phyloP scores from a whole-genome alignment of 768 basidiomycete genomes.

The Rossbeevera mucosa region DNA sequence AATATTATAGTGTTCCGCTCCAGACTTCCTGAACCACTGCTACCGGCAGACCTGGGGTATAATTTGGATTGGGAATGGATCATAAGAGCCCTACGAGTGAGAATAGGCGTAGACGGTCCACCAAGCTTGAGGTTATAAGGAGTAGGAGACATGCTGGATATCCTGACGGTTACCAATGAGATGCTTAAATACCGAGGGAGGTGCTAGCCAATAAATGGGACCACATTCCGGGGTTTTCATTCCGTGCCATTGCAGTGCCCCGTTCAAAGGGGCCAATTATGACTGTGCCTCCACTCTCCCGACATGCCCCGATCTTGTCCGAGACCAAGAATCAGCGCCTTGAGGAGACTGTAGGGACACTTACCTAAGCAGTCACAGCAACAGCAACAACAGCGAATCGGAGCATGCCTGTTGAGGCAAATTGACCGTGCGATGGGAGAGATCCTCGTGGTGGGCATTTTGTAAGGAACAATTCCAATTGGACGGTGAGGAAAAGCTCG shows the following conservation, averaged over 20 bases:
- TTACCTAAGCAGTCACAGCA: conserved; percentile 5
- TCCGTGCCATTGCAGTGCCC: conserved; percentile 17
- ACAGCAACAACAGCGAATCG: not conserved
- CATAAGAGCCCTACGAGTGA: not conserved
- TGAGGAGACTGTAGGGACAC: conserved; percentile 12
- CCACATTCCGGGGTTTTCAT: not conserved
- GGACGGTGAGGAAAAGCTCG: no score
- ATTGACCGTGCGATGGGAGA: not conserved
- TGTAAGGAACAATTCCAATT: no score
- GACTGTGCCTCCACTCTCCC: conserved; percentile 14
- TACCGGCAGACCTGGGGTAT: conserved; percentile 10
- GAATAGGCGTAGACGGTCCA: not conserved
- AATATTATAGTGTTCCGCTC: conserved; percentile 19
- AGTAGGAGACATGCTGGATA: conserved; percentile 10
- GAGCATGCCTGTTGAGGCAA: not conserved
- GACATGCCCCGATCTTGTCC: conserved; percentile 13
- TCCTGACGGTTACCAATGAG: not conserved
- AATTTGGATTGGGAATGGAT: conserved; percentile 6
- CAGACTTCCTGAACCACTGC: conserved; percentile 2
- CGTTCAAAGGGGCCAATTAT: conserved; percentile 15
- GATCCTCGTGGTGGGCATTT: no score
- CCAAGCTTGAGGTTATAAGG: not conserved
- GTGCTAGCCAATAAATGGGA: conserved; percentile 5
- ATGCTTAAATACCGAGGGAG: conserved; percentile 16
- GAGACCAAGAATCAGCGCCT: conserved; percentile 13